Evolutionary conservation across 2,329 filamentous ascomycete species (phyloP), one percentile per base, ranked within the genome.

Genomic region (Rutstroemia sp.): DNA sequence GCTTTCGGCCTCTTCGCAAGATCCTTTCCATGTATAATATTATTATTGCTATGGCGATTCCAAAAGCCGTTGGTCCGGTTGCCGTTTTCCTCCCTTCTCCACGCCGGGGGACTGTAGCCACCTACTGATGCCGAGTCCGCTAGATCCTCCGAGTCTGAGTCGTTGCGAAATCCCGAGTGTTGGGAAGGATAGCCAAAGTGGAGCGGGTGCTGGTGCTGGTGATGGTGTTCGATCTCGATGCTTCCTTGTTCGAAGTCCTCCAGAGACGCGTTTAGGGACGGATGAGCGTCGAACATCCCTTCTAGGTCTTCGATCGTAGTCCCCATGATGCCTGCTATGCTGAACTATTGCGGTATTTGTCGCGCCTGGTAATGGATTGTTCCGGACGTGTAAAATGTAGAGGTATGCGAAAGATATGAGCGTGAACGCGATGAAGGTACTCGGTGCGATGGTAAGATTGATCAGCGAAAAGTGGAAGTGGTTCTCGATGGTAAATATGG

Each of bases 71-170:
- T 75, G 61, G 65, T 69, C 60, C 69, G 68, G 58, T 68, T 64
- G 63, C 67, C 71, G 53, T 72, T 69, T 64, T 76, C 78, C 61
- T 73, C 72, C 27, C 70, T 68, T 58, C 80, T 76, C 76, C 83
- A 84, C 12, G 82, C 82, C 2, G 84, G 84, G 42, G 84, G 84
- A 53, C 81, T 84, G 81, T 82, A 87, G 34, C 80, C 81, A 49
- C 78, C 76, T 54, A 67, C 69, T 25, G 72, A 71, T 36, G 74
- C 72, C 52, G 75, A 75, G 58, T 79, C 75, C 53, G 72, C 65
- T 55, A 63, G 68, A 38, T 44, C 36, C 63, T 68, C 69, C 39
- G 68, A 67, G 27, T 72, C 72, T 39, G 69, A 71, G 42, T 72
- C 69, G 45, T 76, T 84, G 63, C 80, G 78, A 73, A 86, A 86